phyloP scores from a whole-genome alignment of 129 eudicot genomes.

The Pittosporum tobira region DNA sequence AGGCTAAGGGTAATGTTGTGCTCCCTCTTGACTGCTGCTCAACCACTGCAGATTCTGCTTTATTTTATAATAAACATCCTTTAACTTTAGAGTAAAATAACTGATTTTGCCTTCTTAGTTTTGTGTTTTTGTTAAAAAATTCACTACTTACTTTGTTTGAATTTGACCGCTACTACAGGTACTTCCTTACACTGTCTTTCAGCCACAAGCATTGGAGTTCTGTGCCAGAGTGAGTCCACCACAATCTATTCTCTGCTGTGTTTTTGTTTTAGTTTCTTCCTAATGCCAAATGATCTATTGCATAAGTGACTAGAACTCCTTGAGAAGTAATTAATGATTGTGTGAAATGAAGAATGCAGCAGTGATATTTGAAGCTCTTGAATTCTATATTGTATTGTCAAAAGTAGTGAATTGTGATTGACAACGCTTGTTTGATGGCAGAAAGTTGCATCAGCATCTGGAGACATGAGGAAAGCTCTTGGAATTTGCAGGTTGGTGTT shows the following conservation, averaged over 20 bases:
- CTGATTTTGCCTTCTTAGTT: no score
- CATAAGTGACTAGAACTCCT: background rate
- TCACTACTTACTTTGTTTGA: background rate
- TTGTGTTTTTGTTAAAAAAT: background rate
- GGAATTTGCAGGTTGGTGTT: constrained; percentile 76
- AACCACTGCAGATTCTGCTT: no score
- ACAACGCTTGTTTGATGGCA: constrained; percentile 25
- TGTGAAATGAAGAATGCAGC: constrained; percentile 1
- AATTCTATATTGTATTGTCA: background rate
- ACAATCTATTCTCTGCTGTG: constrained; percentile 1
- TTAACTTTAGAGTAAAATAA: no score
- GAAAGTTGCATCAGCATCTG: constrained; percentile 99
- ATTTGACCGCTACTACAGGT: constrained; percentile 45
- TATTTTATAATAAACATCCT: background rate
- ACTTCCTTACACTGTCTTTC: constrained; percentile 67
- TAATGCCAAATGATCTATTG: background rate
- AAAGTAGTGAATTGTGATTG: constrained; percentile 2
- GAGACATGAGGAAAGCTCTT: constrained; percentile 98
- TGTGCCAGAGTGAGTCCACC: constrained; percentile 79
- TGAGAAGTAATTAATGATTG: no score
- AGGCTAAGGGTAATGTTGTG: constrained; percentile 49
- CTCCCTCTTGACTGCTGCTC: no score
- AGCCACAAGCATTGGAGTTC: constrained; percentile 90
- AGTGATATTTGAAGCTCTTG: background rate
- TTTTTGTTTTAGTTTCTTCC: background rate